Conservation (phyloP, 2,329 filamentous ascomycete species). For the Microcyclosporella mali region DNA sequence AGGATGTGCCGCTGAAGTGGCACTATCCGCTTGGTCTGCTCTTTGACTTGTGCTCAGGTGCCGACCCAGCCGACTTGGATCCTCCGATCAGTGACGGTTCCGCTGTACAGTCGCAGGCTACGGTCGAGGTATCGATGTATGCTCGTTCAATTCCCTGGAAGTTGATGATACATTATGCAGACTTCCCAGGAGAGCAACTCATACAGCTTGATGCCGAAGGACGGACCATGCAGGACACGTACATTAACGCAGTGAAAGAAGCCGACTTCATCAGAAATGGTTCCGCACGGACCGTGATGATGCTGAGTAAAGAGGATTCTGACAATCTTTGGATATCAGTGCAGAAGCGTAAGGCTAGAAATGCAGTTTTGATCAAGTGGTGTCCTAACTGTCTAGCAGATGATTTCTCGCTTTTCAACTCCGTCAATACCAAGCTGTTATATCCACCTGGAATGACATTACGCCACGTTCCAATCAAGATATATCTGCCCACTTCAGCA, state of each 20-base stretch:
- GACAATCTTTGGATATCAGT: constrained; percentile 77
- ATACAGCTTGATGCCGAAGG: constrained; percentile 51
- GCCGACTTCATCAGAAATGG: constrained; percentile 85
- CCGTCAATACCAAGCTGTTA: constrained; percentile 70
- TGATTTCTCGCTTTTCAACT: constrained; percentile 64
- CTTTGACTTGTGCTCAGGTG: constrained; percentile 62
- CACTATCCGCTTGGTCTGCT: constrained; percentile 64
- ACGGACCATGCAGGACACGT: constrained; percentile 57
- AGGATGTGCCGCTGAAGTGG: constrained; percentile 64
- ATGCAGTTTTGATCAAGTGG: background rate
- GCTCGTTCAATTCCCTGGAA: constrained; percentile 51
- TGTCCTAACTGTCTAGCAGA: constrained; percentile 42
- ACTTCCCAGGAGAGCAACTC: constrained; percentile 54
- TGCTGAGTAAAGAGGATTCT: constrained; percentile 75
- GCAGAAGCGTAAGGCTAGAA: constrained; percentile 54
- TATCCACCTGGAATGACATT: constrained; percentile 65
- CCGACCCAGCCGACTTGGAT: constrained; percentile 39
- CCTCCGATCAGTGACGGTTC: constrained; percentile 2
- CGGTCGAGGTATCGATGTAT: constrained; percentile 2
- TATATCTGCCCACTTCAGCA: constrained; percentile 65
- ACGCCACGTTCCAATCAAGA: constrained; percentile 75
- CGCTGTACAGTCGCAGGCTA: constrained; percentile 10
- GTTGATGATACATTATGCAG: constrained; percentile 55
- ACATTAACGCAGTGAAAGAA: constrained; percentile 65
- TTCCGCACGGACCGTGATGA: constrained; percentile 85